Evolutionary conservation across 1,284 basidiomycete genomes (phyloP), one percentile per base, ranked within the genome.

Genomic region (Trametes sp.): DNA sequence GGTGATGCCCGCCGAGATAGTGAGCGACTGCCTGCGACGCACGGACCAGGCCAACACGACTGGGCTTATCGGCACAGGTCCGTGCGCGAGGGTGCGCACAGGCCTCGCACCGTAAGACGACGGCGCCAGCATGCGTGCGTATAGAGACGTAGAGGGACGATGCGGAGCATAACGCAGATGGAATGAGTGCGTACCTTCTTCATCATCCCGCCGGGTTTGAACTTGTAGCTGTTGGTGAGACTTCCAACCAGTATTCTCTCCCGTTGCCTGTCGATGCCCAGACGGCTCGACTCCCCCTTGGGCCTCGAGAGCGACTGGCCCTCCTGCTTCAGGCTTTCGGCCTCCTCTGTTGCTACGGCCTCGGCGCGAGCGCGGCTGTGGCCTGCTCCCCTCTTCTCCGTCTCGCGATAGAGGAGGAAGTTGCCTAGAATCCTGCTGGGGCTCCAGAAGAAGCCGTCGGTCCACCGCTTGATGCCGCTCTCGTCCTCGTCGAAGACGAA

Each of bases 401-500:
- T 95, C 78, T 97, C 95, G 64, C 95, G 89, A 78, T 98, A 98
- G 61, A 97, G 87, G 74, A 98, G 82, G 75, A 98, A 98, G 78
- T 98, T 98, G 73, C 94, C 94, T 50, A 98, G 82, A 46, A 98
- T 96, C 53, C 94, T 82, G 62, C 89, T 88, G 1, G 90, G 91
- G 67, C 87, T 89, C 97, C 96, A 98, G 72, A 94, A 92, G 75
- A 95, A 90, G 6, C 96, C 96, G 78, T 99, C 96, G 0, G 97
- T 99, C 96, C 97, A 98, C 54, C 97, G 86, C 80, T 98, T 98
- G 82, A 99, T 98, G 38, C 96, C 96, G 71, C 94, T 95, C 78
- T 98, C 95, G 70, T 94, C 90, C 80, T 98, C 96, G 77, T 99
- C 95, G 75, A 98, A 98, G 63, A 98, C 96, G 73, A 98, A 99